Percentiles rank a stretch among this genome's conserved stretches.
phyloP scores from a whole-genome alignment of 2,329 filamentous ascomycete species.

The Talaromyces atroroseus region DNA sequence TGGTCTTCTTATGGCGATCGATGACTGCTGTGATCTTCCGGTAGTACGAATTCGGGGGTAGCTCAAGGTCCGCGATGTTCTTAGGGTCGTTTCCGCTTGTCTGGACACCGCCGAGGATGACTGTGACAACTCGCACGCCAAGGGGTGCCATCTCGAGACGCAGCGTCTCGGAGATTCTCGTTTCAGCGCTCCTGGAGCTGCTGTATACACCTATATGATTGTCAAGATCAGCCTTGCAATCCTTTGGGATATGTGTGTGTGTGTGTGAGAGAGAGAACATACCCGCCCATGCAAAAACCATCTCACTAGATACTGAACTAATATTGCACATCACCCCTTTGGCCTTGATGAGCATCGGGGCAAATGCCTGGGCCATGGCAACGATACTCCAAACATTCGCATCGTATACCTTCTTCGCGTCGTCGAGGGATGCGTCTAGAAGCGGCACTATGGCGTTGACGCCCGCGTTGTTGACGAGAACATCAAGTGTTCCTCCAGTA shows the following conservation, averaged over 20 bases:
- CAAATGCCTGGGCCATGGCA: constrained; percentile 32
- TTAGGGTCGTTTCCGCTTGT: constrained; percentile 4
- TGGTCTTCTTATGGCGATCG: constrained; percentile 4
- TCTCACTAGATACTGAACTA: constrained; percentile 4
- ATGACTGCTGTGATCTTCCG: not conserved
- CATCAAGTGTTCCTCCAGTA: constrained; percentile 17
- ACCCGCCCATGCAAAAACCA: constrained; percentile 6
- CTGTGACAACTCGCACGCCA: constrained; percentile 5
- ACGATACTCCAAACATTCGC: constrained; percentile 32
- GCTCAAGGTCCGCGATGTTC: constrained; percentile 1
- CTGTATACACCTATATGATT: not conserved
- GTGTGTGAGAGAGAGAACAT: not conserved
- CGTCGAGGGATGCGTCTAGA: constrained; percentile 24
- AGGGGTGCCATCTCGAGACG: constrained; percentile 4
- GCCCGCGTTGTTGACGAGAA: constrained; percentile 23
- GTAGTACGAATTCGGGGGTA: constrained; percentile 2
- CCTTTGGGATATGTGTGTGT: not conserved
- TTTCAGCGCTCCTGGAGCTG: constrained; percentile 1
- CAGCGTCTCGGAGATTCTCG: constrained; percentile 2
- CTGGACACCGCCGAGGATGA: constrained; percentile 5
- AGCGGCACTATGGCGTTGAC: constrained; percentile 23
- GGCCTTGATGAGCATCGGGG: constrained; percentile 20
- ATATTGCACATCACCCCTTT: constrained; percentile 11
- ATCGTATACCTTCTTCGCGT: constrained; percentile 30
- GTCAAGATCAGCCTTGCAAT: not conserved